A percentile compares a stretch with the other conserved stretches of the same genome.
phyloP scores from a whole-genome alignment of 352 stramenopile genomes.

The Pythium vanterpoolii region DNA sequence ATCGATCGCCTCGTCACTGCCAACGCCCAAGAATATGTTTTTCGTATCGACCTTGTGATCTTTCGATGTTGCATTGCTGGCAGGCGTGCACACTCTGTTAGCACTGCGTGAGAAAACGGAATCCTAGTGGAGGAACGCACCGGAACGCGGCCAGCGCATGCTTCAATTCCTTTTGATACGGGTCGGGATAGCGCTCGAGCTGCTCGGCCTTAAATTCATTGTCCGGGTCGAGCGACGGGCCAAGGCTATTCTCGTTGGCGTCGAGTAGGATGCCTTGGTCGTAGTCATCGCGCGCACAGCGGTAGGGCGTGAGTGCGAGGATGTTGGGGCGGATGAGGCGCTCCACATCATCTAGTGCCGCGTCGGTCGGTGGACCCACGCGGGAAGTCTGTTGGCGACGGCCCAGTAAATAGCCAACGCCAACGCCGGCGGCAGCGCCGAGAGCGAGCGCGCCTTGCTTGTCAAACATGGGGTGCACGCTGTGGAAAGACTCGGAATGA shows the following conservation, averaged over 20 bases:
- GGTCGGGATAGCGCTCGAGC: conserved; percentile 95
- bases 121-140: conserved; percentile 21
- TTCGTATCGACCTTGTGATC: conserved; percentile 68
- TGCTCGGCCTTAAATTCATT: conserved; percentile 63
- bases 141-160: conserved; percentile 81
- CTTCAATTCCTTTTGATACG: conserved; percentile 94
- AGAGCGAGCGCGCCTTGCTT: conserved; percentile 63
- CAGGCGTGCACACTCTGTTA: background rate
- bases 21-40: conserved; percentile 98
- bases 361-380: background rate
- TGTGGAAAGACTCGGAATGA: conserved; percentile 6
- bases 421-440: conserved; percentile 56
- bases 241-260: conserved; percentile 98
- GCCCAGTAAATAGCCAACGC: conserved; percentile 64
- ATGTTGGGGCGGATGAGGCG: conserved; percentile 96
- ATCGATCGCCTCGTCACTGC: conserved; percentile 98
- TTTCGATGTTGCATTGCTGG: conserved; percentile 44
- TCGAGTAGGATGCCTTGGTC: conserved; percentile 93
- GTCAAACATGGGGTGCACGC: conserved; percentile 44
- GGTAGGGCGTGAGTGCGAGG: conserved; percentile 93
- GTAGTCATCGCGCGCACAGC: conserved; percentile 97
- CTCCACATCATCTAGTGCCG: conserved; percentile 59
- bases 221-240: conserved; percentile 79
- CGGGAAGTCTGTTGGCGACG: conserved; percentile 34
- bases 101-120: background rate